phyloP scores from a whole-genome alignment of 108 stramenopile genomes.

The Cyclotella kingstonii region DNA sequence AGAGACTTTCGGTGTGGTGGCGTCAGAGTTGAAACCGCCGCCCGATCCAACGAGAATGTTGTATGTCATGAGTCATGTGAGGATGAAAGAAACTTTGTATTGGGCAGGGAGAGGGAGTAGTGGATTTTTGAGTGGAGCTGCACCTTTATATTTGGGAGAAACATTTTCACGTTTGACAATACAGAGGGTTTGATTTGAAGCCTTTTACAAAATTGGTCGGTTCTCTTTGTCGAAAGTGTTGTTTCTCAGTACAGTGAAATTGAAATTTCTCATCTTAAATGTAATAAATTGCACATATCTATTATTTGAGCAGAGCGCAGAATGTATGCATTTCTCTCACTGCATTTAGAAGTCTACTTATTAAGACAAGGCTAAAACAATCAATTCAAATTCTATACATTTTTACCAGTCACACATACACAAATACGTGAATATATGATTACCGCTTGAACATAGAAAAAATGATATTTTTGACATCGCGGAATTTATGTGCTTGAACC shows the following conservation, averaged over 20 bases:
- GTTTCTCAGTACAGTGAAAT: no score
- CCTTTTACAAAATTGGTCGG: no score
- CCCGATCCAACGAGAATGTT: conserved; percentile 50
- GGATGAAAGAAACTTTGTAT: conserved; percentile 37
- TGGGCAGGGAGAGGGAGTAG: not conserved
- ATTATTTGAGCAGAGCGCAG: no score
- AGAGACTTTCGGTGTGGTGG: conserved; percentile 40
- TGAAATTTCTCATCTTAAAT: no score
- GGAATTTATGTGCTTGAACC: not conserved
- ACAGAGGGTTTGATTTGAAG: not conserved
- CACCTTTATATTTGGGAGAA: not conserved
- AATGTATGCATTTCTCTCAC: no score
- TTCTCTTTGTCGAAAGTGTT: no score
- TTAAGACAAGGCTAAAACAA: not conserved
- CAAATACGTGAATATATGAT: not conserved
- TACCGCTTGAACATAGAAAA: not conserved
- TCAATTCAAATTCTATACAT: not conserved
- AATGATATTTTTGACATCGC: not conserved
- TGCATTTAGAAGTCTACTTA: no score
- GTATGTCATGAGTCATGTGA: conserved; percentile 44
- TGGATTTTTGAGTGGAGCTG: not conserved
- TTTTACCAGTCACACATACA: conserved; percentile 2
- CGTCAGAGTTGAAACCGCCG: conserved; percentile 31
- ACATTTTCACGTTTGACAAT: not conserved
- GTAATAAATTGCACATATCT: no score